These are phyloP conservation scores for Acanthamoeba castellanii DNA, from an alignment of 208 protist genomes.

Conservation along the genomic window DNA sequence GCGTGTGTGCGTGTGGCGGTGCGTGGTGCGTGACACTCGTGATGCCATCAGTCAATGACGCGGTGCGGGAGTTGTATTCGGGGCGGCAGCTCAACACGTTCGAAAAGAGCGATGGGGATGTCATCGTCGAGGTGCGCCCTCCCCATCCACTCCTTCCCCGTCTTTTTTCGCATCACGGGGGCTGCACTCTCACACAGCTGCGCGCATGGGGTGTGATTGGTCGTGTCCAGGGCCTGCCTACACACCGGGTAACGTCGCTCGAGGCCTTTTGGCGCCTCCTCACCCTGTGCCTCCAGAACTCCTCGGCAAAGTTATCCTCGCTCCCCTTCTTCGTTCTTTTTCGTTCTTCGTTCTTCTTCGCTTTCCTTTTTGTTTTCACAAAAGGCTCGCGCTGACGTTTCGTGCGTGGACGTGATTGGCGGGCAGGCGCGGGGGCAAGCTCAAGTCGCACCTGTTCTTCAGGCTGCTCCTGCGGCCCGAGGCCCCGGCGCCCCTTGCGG, in stretches of 20 bases:
- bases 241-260: background rate
- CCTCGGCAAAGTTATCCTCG: background rate
- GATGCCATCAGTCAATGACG: background rate
- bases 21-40: background rate
- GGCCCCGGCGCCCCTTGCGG: background rate
- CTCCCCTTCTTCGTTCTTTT: too few species aligned
- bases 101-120: background rate
- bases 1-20: too few species aligned
- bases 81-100: background rate
- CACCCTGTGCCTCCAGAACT: background rate
- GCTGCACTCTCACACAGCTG: background rate
- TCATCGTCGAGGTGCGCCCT: background rate
- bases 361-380: too few species aligned
- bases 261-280: slow-evolving; percentile 21
- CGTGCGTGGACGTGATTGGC: too few species aligned
- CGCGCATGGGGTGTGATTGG: too few species aligned
- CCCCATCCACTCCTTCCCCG: background rate
- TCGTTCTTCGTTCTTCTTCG: background rate
- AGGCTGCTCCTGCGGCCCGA: background rate
- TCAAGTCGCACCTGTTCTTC: slow-evolving; percentile 25
- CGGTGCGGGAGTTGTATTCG: background rate
- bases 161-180: background rate
- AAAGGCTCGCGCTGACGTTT: too few species aligned
- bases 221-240: background rate
- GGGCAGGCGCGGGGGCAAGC: background rate